Evolutionary conservation across 371 early-diverging fungal genomes (phyloP).

Genomic region (Mucor lusitanicus): DNA sequence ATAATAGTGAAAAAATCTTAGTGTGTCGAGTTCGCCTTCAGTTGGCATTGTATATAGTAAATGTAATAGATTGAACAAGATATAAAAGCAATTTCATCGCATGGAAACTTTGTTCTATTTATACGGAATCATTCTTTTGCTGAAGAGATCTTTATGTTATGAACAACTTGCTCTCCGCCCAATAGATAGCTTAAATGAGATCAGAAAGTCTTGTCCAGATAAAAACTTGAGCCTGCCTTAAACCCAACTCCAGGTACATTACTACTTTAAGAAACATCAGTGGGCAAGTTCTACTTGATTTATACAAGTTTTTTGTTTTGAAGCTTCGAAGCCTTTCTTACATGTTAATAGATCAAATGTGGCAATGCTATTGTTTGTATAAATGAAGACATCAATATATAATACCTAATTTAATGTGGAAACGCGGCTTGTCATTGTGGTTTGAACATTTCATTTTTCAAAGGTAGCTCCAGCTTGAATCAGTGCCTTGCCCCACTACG

Average conservation of each 20-base stretch:
- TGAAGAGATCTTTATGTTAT: not conserved
- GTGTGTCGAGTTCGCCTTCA: not conserved
- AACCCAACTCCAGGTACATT: not conserved
- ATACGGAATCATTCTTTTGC: not conserved
- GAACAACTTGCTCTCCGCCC: not conserved
- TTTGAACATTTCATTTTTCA: not conserved
- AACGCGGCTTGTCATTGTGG: not conserved
- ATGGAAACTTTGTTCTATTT: not conserved
- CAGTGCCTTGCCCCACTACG: no score
- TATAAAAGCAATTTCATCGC: not conserved
- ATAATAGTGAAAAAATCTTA: constrained; percentile 11
- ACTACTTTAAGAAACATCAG: not conserved
- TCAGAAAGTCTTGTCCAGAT: not conserved
- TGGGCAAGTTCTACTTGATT: no score
- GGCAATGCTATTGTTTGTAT: not conserved
- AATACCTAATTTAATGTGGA: not conserved
- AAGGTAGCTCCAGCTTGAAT: not conserved
- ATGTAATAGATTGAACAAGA: not conserved
- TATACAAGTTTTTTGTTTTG: not conserved
- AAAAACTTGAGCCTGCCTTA: not conserved
- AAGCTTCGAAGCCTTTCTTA: not conserved
- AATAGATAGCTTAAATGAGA: not conserved
- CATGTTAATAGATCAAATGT: not conserved
- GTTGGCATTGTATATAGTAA: not conserved
- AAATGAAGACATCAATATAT: not conserved